phyloP scores from a whole-genome alignment of 1,139 yeast species.

The Hemisphaericaspora subhashii region DNA sequence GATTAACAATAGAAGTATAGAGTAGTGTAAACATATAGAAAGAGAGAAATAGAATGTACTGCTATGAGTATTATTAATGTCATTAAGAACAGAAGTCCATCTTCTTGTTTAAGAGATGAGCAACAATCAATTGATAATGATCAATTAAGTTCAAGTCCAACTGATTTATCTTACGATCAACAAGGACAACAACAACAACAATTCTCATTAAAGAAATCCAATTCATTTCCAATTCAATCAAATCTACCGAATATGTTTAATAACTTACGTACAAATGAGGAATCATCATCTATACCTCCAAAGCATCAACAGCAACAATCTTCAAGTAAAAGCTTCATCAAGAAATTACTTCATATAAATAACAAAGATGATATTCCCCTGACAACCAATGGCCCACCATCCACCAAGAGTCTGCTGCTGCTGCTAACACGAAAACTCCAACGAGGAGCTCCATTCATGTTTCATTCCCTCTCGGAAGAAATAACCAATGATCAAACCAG shows the following conservation, averaged over 20 bases:
- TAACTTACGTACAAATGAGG: conserved; percentile 25
- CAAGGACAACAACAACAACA: conserved; percentile 1
- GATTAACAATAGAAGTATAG: too few species aligned
- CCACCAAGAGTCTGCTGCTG: too few species aligned
- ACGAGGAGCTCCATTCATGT: conserved; percentile 6
- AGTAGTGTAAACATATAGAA: too few species aligned
- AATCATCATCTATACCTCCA: conserved; percentile 4
- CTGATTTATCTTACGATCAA: conserved; percentile 8
- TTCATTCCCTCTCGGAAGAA: conserved; percentile 1
- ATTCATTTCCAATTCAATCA: conserved; percentile 27
- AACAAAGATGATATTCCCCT: conserved; percentile 3
- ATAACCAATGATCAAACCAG: conserved; percentile 7
- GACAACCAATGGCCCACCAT: conserved; percentile 2
- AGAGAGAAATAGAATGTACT: too few species aligned
- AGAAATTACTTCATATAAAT: conserved; percentile 14
- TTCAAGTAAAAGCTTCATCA: conserved; percentile 12
- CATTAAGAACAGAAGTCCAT: too few species aligned
- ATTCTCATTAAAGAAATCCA: conserved; percentile 4
- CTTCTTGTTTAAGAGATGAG: too few species aligned
- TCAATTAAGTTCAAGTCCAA: conserved; percentile 7
- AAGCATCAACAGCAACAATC: background rate
- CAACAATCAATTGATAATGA: too few species aligned
- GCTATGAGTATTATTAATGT: too few species aligned
- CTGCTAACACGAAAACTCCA: conserved; percentile 7
- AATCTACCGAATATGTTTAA: conserved; percentile 23